Conservation (phyloP, 345 rosid species). For the Bruguiera gymnorhiza region DNA sequence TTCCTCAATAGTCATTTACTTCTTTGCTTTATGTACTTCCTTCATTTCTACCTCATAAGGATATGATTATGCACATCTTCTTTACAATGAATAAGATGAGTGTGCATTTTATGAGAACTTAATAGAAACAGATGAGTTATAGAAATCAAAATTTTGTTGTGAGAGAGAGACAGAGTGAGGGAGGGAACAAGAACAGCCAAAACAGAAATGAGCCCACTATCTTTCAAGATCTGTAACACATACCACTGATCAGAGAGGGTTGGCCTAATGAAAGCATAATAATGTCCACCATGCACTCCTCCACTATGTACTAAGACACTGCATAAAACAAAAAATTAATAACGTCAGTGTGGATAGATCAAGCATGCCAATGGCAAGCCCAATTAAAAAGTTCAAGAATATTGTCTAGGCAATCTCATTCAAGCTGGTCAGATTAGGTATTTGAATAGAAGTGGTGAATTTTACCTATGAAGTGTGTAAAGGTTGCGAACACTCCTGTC, state of each 20-base stretch:
- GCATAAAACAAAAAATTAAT: slow-evolving; percentile 20
- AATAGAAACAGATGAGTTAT: too few relatives aligned
- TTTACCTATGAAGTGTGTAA: slow-evolving; percentile 84
- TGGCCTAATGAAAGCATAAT: slow-evolving; percentile 96
- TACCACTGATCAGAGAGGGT: slow-evolving; percentile 95
- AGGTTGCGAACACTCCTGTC: slow-evolving; percentile 91
- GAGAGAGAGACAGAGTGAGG: background rate
- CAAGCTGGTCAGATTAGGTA: background rate
- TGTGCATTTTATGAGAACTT: too few relatives aligned
- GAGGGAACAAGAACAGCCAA: background rate
- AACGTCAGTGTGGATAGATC: too few relatives aligned
- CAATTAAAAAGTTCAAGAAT: background rate
- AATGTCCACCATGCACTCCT: slow-evolving; percentile 97
- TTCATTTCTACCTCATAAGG: too few relatives aligned
- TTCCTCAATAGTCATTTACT: background rate
- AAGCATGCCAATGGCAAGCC: background rate
- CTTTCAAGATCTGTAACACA: slow-evolving; percentile 14
- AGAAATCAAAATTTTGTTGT: background rate
- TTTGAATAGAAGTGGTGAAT: background rate
- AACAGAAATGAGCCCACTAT: background rate
- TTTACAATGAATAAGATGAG: too few relatives aligned
- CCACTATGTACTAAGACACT: slow-evolving; percentile 98
- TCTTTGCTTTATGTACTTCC: too few relatives aligned
- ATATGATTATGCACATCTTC: too few relatives aligned
- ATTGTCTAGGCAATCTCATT: background rate